Evolutionary conservation across 2,329 filamentous ascomycete genomes (phyloP).

Genomic region (Phialophora tarda): DNA sequence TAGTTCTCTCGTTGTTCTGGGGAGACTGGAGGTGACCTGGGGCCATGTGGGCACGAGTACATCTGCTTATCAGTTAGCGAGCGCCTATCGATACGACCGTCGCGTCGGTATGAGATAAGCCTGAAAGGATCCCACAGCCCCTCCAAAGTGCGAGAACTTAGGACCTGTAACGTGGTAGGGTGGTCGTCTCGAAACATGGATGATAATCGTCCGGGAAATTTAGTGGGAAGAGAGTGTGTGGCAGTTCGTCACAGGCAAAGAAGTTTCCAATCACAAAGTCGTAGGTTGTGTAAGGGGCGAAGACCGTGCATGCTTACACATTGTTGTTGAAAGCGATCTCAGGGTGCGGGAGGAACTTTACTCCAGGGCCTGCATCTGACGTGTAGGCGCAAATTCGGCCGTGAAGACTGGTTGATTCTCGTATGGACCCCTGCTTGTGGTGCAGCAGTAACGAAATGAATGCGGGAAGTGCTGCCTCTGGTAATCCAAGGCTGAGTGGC

Average conservation of each 20-base stretch:
- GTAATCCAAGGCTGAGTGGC: conserved; percentile 26
- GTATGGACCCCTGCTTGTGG: background rate
- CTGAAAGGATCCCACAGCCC: background rate
- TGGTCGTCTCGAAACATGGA: background rate
- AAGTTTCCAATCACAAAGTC: background rate
- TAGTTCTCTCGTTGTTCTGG: background rate
- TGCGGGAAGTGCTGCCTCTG: background rate
- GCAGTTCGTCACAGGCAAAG: background rate
- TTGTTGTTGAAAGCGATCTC: background rate
- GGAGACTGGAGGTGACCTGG: background rate
- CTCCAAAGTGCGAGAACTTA: background rate
- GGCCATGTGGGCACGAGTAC: background rate
- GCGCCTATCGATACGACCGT: conserved; percentile 15
- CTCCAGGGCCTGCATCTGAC: conserved; percentile 22
- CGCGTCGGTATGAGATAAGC: conserved; percentile 12
- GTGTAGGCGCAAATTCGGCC: conserved; percentile 22
- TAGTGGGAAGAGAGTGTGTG: background rate
- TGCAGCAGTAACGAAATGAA: conserved; percentile 7
- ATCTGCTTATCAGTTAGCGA: conserved; percentile 17
- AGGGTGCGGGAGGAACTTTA: background rate
- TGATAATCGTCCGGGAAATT: background rate
- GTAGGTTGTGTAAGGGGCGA: conserved; percentile 8
- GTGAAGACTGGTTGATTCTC: conserved; percentile 12
- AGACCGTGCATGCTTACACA: conserved; percentile 22
- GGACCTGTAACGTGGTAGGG: too few species aligned